A percentile compares a stretch with the other conserved stretches of the same genome.
These are phyloP conservation scores for Cryphonectria radicalis DNA, from an alignment of 2,329 filamentous ascomycete species.

Conservation along the genomic window DNA sequence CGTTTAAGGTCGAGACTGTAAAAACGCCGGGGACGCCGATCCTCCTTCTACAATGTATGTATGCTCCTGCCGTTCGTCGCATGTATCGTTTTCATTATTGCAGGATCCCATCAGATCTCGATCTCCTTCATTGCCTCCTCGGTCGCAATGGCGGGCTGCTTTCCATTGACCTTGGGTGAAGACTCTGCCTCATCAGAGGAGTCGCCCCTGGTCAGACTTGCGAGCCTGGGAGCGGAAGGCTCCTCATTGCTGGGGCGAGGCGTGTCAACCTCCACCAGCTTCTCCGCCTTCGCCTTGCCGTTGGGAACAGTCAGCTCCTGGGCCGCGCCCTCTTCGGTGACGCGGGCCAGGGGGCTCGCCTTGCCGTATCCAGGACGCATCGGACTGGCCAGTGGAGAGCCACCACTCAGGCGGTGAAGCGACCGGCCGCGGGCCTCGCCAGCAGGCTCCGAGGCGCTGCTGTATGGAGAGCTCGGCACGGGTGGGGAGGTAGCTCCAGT, in stretches of 20 bases:
- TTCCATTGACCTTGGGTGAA: conserved; percentile 47
- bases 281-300: conserved; percentile 49
- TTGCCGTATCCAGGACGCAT: conserved; percentile 69
- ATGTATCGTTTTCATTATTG: conserved; percentile 35
- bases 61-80: conserved; percentile 30
- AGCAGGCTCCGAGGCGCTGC: conserved; percentile 63
- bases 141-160: conserved; percentile 45
- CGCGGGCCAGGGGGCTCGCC: conserved; percentile 72
- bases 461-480: conserved; percentile 64
- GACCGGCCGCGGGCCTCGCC: conserved; percentile 70
- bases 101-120: conserved; percentile 53
- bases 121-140: conserved; percentile 65
- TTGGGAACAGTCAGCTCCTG: conserved; percentile 41
- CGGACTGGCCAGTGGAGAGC: conserved; percentile 66
- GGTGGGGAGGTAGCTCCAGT: conserved; percentile 48
- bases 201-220: conserved; percentile 40
- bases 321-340: conserved; percentile 67
- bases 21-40: conserved; percentile 31
- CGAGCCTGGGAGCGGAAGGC: conserved; percentile 38
- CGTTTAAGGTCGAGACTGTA: conserved; percentile 29
- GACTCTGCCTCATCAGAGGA: conserved; percentile 44
- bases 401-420: conserved; percentile 69
- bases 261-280: conserved; percentile 61
- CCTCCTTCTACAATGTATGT: conserved; percentile 27
- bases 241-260: conserved; percentile 54